Evolutionary conservation across 2,329 filamentous ascomycete species (phyloP).

Genomic region (Penicillium vulpinum): DNA sequence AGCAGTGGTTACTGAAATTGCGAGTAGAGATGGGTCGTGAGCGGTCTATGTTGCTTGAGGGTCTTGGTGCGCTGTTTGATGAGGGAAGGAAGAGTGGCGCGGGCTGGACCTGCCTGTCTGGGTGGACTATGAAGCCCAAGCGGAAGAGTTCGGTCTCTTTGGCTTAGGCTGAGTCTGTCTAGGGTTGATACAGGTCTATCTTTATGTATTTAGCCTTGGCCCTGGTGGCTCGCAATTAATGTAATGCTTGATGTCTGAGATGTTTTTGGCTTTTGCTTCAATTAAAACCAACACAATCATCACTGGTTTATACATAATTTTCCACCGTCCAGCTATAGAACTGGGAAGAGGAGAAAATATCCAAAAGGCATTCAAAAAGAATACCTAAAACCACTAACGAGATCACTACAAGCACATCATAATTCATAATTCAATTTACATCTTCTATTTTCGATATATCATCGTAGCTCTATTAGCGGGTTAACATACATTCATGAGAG

Average conservation of each 20-base stretch:
- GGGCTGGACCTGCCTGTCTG: constrained; percentile 61
- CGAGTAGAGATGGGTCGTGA: constrained; percentile 80
- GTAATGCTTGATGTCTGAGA: constrained; percentile 9
- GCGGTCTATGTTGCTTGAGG: constrained; percentile 54
- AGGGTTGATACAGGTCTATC: not conserved
- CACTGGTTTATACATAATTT: no score
- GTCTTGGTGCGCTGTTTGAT: constrained; percentile 59
- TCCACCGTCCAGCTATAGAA: no score
- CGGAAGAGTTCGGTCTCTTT: constrained; percentile 10
- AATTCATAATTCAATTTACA: no score
- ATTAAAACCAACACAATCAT: not conserved
- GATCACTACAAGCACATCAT: no score
- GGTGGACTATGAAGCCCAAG: constrained; percentile 58
- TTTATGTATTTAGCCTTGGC: constrained; percentile 4
- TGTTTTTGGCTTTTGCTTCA: not conserved
- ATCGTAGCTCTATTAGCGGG: no score
- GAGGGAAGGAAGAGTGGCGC: constrained; percentile 59
- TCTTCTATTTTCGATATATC: no score
- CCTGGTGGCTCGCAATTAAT: constrained; percentile 15
- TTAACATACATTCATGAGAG: no score
- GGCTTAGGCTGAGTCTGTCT: not conserved
- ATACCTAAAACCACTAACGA: no score
- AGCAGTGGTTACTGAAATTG: constrained; percentile 89
- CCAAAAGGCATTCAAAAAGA: no score
- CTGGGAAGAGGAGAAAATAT: no score